Conservation (phyloP, 2,329 filamentous ascomycete genomes). For the Xylaria sp. region DNA sequence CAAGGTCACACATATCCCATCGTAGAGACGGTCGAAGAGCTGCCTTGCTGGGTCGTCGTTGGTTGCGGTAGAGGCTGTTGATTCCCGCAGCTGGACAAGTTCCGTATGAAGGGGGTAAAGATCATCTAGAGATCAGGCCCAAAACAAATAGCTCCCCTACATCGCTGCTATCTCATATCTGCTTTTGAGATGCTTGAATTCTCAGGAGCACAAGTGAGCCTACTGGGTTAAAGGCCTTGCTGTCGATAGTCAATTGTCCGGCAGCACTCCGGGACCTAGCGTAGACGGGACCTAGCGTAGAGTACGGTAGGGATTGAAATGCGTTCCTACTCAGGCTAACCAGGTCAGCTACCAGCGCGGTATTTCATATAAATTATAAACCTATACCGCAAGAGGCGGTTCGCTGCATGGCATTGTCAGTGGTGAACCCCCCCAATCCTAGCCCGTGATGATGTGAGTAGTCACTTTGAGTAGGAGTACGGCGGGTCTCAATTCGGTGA, state of each 20-base stretch:
- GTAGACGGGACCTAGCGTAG: not conserved
- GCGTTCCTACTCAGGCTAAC: not conserved
- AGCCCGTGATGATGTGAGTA: not conserved
- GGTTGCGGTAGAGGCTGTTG: not conserved
- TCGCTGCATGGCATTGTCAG: not conserved
- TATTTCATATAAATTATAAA: not conserved
- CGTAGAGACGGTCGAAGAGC: not conserved
- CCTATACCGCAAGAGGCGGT: no score
- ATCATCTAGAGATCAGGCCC: not conserved
- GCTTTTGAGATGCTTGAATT: conserved; percentile 3
- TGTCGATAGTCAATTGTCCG: conserved; percentile 6
- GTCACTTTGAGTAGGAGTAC: not conserved
- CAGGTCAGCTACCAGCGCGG: not conserved
- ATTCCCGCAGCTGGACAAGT: not conserved
- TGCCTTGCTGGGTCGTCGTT: not conserved
- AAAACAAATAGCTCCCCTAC: not conserved
- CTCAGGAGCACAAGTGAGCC: conserved; percentile 9
- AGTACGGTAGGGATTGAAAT: no score
- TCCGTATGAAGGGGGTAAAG: not conserved
- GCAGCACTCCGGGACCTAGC: not conserved
- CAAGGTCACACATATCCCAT: not conserved
- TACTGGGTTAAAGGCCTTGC: not conserved
- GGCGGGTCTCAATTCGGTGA: conserved; percentile 1
- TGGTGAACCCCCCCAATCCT: not conserved
- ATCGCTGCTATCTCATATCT: not conserved